Evolutionary conservation across 169 alveolate species (phyloP).

Genomic region (Toxoplasma gondii): DNA sequence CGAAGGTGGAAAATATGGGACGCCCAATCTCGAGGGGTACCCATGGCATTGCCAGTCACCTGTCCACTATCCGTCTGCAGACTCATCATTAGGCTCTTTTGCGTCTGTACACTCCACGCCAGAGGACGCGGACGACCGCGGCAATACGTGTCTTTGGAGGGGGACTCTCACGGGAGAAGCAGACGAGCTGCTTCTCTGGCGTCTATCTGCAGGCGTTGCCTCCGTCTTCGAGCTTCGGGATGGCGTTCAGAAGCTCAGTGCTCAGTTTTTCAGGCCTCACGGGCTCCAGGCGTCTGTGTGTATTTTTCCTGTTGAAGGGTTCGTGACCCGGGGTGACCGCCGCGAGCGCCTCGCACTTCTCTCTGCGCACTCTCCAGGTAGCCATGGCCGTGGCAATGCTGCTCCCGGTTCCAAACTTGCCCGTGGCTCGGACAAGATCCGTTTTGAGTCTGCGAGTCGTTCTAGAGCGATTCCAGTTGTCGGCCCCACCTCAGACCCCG

Average conservation of each 20-base stretch:
- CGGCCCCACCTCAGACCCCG: not conserved
- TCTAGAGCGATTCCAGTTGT: not conserved
- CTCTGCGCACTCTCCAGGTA: not conserved
- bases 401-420: not conserved
- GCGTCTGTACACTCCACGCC: not conserved
- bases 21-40: not conserved
- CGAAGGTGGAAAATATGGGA: not conserved
- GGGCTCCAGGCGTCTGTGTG: not conserved
- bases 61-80: not conserved
- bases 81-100: not conserved
- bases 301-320: conserved; percentile 31
- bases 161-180: not conserved
- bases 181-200: conserved; percentile 4
- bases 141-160: not conserved
- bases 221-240: not conserved
- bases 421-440: not conserved
- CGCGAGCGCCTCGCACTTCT: not conserved
- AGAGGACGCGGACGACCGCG: not conserved
- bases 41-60: not conserved
- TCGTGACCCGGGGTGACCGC: not conserved
- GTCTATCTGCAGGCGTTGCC: not conserved
- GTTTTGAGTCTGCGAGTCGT: not conserved
- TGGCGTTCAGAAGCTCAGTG: not conserved
- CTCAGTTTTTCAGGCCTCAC: not conserved
- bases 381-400: not conserved